phyloP scores from a whole-genome alignment of 1,284 basidiomycete genomes.

The Apiotrichum gracile region DNA sequence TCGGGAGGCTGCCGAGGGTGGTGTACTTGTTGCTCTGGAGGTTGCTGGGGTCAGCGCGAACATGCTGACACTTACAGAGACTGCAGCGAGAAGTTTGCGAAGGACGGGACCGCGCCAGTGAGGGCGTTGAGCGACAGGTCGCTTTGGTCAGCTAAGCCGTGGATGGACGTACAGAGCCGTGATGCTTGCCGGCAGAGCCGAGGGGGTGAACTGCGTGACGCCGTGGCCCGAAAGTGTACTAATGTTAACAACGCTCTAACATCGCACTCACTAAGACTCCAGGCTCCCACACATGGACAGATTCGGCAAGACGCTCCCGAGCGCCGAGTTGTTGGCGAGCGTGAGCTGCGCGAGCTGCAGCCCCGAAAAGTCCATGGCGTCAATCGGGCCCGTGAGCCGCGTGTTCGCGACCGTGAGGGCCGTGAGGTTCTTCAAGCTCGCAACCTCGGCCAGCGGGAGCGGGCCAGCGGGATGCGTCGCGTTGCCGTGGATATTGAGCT shows the following conservation, averaged over 20 bases:
- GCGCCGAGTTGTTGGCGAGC: background rate
- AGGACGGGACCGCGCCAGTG: slow-evolving; percentile 27
- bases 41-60: too few relatives aligned
- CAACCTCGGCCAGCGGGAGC: slow-evolving; percentile 19
- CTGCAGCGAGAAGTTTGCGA: too few relatives aligned
- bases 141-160: slow-evolving; percentile 9
- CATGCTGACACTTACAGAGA: too few relatives aligned
- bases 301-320: slow-evolving; percentile 7
- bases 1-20: too few relatives aligned
- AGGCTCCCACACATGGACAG: slow-evolving; percentile 3
- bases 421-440: slow-evolving; percentile 14
- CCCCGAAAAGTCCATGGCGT: background rate
- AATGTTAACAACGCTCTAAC: background rate
- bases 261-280: slow-evolving; percentile 33
- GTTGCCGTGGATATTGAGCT: slow-evolving; percentile 26
- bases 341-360: background rate
- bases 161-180: background rate
- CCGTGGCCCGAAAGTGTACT: background rate
- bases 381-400: slow-evolving; percentile 17
- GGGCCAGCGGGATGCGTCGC: slow-evolving; percentile 31
- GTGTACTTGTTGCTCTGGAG: too few relatives aligned
- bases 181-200: background rate
- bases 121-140: slow-evolving; percentile 43
- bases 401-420: slow-evolving; percentile 39
- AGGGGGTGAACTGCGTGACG: background rate